Evolutionary conservation across 805 yeast genomes (phyloP).

Genomic region (Candida montana): DNA sequence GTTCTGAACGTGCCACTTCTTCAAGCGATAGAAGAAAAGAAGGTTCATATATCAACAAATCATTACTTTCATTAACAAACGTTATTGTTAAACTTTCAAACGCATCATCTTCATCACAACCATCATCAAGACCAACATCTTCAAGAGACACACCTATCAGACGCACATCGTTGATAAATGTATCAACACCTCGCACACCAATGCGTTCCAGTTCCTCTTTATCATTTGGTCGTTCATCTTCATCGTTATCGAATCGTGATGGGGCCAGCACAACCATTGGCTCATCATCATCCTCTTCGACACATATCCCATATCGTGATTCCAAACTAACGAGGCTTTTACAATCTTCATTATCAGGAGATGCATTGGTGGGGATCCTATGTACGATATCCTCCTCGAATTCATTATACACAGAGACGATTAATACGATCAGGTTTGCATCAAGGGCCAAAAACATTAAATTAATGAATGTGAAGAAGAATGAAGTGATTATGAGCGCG

Average conservation of each 20-base stretch:
- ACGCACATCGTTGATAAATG: not conserved
- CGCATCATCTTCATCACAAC: constrained; percentile 24
- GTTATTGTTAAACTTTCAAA: constrained; percentile 70
- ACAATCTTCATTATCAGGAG: constrained; percentile 90
- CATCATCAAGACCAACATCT: constrained; percentile 3
- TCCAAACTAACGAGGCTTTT: constrained; percentile 84
- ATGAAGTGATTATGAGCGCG: constrained; percentile 30
- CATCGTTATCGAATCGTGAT: not conserved
- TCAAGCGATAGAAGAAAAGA: constrained; percentile 78
- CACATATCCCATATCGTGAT: constrained; percentile 90
- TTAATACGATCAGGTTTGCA: constrained; percentile 86
- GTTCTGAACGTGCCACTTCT: constrained; percentile 80
- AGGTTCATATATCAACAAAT: constrained; percentile 89
- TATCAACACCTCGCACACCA: not conserved
- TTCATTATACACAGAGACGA: constrained; percentile 66
- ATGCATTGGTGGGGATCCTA: constrained; percentile 73
- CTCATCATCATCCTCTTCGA: not conserved
- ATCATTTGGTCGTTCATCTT: constrained; percentile 2
- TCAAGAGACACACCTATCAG: constrained; percentile 1
- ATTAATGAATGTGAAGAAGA: constrained; percentile 52
- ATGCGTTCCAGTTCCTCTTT: constrained; percentile 1
- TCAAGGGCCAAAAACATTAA: constrained; percentile 86
- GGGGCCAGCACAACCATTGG: not conserved
- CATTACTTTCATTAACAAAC: constrained; percentile 82
- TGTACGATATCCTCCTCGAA: constrained; percentile 57